Evolutionary conservation across 2,329 filamentous ascomycete species (phyloP).

Genomic region (Pseudogymnoascus sp.): DNA sequence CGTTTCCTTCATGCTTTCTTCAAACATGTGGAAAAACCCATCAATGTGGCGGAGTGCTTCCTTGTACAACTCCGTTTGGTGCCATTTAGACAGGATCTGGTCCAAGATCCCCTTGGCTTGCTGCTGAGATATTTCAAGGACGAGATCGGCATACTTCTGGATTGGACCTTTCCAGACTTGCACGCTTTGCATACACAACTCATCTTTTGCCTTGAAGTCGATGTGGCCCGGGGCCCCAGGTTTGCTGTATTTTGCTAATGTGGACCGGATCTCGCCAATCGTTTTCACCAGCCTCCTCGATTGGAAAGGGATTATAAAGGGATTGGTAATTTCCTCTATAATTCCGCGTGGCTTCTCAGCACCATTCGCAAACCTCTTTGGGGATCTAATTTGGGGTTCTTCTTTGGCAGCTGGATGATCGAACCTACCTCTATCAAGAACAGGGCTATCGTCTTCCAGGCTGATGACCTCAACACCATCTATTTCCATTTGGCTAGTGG

Average conservation of each 20-base stretch:
- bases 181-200: slow-evolving; percentile 50
- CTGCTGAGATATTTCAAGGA: slow-evolving; percentile 40
- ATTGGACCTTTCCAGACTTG: slow-evolving; percentile 51
- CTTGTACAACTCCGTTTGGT: slow-evolving; percentile 44
- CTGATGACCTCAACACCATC: slow-evolving; percentile 9
- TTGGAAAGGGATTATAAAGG: background rate
- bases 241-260: slow-evolving; percentile 47
- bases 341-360: background rate
- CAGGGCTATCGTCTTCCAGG: slow-evolving; percentile 15
- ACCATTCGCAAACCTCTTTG: background rate
- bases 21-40: background rate
- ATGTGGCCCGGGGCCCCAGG: slow-evolving; percentile 53
- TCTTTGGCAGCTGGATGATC: background rate
- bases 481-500: background rate
- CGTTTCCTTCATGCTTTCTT: slow-evolving; percentile 28
- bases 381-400: background rate
- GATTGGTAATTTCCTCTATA: background rate
- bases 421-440: background rate
- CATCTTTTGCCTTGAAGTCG: slow-evolving; percentile 53
- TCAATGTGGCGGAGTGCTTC: slow-evolving; percentile 38
- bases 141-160: slow-evolving; percentile 34
- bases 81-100: slow-evolving; percentile 39
- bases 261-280: slow-evolving; percentile 40
- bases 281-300: background rate
- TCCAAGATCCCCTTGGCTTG: slow-evolving; percentile 36